phyloP scores from a whole-genome alignment of 2,329 filamentous ascomycete genomes.

The Cladophialophora psammophila region DNA sequence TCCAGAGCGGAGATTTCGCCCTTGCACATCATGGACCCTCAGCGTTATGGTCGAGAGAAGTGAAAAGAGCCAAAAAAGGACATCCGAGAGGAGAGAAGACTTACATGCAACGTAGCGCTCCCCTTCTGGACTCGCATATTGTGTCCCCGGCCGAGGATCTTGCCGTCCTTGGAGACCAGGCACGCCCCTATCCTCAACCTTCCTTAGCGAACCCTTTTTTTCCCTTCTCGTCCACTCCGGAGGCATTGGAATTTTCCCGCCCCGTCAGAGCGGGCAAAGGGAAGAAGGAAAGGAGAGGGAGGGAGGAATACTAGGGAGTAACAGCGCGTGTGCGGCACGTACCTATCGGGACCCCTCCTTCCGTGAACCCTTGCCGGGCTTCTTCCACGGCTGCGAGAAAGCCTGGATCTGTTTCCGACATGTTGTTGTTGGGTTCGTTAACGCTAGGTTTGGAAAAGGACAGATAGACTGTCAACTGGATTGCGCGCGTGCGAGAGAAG shows the following conservation, averaged over 20 bases:
- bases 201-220: neutral
- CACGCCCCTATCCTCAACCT: slow-evolving; percentile 53
- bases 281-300: too few species aligned
- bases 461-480: too few species aligned
- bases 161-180: slow-evolving; percentile 73
- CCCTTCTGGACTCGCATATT: slow-evolving; percentile 78
- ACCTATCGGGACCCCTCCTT: slow-evolving; percentile 66
- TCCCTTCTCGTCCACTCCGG: neutral
- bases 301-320: too few species aligned
- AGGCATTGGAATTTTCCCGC: too few species aligned
- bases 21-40: slow-evolving; percentile 49
- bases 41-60: neutral
- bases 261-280: too few species aligned
- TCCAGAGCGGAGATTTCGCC: slow-evolving; percentile 79
- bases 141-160: slow-evolving; percentile 73
- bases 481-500: neutral
- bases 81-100: slow-evolving; percentile 40
- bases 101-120: slow-evolving; percentile 74
- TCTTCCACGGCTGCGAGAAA: slow-evolving; percentile 67
- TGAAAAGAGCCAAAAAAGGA: neutral
- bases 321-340: neutral
- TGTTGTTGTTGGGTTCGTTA: slow-evolving; percentile 11
- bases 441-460: too few species aligned
- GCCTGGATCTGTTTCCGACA: slow-evolving; percentile 53
- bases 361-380: slow-evolving; percentile 61